Evolutionary conservation across 2,329 filamentous ascomycete species (phyloP), one percentile per base, ranked within the genome.

Genomic region (Monilinia fructicola): DNA sequence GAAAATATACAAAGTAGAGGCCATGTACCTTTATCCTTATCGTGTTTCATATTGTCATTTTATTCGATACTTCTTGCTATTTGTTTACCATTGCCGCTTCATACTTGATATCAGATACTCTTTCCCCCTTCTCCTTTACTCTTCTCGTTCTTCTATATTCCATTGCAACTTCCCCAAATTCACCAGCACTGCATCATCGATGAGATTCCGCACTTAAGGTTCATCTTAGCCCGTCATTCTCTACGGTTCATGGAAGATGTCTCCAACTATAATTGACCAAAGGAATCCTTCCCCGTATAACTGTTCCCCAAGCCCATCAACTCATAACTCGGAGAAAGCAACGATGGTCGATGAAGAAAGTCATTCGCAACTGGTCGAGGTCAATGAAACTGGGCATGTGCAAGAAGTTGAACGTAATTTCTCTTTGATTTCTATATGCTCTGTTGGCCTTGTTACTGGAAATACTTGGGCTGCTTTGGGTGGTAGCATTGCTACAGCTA

Each of bases 351-450:
- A 62, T 18, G 44, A 26, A 31, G 53, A 59, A 3, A 53, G 52
- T 21, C 55, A 64, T 16, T 62, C 67, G 5, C 64, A 66, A 44
- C 59, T 70, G 16, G 48, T 63, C 21, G 69, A 71, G 40, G 46
- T 84, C 68, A 84, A 84, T 70, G 79, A 79, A 2, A 82, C 81
- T 3, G 82, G 82, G 1, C 82, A 85, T 71, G 76, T 79, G 52
- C 82, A 84, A 70, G 81, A 84, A 71, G 75, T 85, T 2, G 78
- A 83, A 54, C 77, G 82, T 1, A 79, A 82, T 50, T 84, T 84
- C 73, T 79, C 78, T 50, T 73, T 84, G 3, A 71, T 80, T 69
- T 79, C 77, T 42, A 79, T 83, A 54, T 81, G 79, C 71, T 76
- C 78, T 14, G 78, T 83, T 40, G 81, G 80, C 4, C 78, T 81